Conservation (phyloP, 345 rosid genomes). For the Citrus medica region DNA sequence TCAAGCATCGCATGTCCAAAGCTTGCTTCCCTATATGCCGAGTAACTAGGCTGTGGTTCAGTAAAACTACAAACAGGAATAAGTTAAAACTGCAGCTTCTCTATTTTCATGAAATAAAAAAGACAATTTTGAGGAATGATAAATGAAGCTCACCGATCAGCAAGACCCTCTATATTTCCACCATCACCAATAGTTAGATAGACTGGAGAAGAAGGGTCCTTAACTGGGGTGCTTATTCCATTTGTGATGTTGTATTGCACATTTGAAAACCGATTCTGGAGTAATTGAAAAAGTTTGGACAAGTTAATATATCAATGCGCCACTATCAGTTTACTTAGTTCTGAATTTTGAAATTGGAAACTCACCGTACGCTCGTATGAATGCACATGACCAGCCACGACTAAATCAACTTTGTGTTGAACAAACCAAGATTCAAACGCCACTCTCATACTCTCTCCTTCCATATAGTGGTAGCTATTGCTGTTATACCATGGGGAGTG, state of each 20-base stretch:
- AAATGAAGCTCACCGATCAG: conserved; percentile 15
- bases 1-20: conserved; percentile 35
- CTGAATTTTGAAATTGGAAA: background rate
- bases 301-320: background rate
- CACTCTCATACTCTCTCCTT: conserved; percentile 41
- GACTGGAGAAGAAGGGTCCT: conserved; percentile 30
- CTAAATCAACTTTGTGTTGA: conserved; percentile 33
- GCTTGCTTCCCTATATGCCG: conserved; percentile 36
- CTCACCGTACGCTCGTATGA: conserved; percentile 35
- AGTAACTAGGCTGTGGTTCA: conserved; percentile 34
- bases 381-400: conserved; percentile 42
- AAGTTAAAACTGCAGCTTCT: background rate
- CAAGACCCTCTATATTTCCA: conserved; percentile 40
- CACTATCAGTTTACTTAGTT: too few relatives aligned
- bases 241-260: conserved; percentile 35
- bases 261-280: conserved; percentile 29
- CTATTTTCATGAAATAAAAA: background rate
- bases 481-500: conserved; percentile 39
- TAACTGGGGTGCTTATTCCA: conserved; percentile 19
- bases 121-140: background rate
- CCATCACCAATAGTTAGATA: conserved; percentile 40
- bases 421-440: conserved; percentile 33
- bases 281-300: background rate
- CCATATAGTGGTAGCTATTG: conserved; percentile 37
- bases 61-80: conserved; percentile 18